Evolutionary conservation across 2,329 filamentous ascomycete genomes (phyloP).

Genomic region (Claviceps sp.): DNA sequence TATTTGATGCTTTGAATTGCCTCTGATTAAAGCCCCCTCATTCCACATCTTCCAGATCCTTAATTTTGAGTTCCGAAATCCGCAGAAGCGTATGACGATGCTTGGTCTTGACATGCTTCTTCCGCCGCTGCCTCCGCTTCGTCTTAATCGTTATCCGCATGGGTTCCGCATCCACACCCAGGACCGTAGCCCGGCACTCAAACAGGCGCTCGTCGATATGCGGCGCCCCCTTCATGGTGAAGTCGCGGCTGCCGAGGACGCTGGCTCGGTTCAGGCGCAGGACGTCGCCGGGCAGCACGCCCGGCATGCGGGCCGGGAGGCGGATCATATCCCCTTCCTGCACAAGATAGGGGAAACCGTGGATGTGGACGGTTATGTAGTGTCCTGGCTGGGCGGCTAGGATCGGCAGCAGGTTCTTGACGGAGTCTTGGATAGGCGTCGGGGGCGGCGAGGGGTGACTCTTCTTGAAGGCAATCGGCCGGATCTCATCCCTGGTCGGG

Average conservation of each 20-base stretch:
- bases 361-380: slow-evolving; percentile 71
- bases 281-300: slow-evolving; percentile 66
- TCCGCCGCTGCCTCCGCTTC: slow-evolving; percentile 61
- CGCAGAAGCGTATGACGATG: slow-evolving; percentile 76
- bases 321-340: slow-evolving; percentile 63
- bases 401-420: slow-evolving; percentile 52
- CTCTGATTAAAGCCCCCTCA: neutral
- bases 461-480: slow-evolving; percentile 26
- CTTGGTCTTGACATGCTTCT: slow-evolving; percentile 74
- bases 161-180: slow-evolving; percentile 73
- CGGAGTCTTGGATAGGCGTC: slow-evolving; percentile 36
- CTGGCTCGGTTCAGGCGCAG: slow-evolving; percentile 79
- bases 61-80: slow-evolving; percentile 68
- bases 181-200: slow-evolving; percentile 71
- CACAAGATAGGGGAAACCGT: slow-evolving; percentile 67
- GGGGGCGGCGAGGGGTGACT: slow-evolving; percentile 23
- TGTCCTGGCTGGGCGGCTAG: slow-evolving; percentile 60
- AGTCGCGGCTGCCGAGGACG: slow-evolving; percentile 74
- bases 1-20: too few species aligned
- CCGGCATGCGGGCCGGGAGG: slow-evolving; percentile 67
- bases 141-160: slow-evolving; percentile 68
- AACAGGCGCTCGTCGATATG: slow-evolving; percentile 76
- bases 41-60: slow-evolving; percentile 26
- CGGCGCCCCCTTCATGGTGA: slow-evolving; percentile 70
- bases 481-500: slow-evolving; percentile 18